Conservation (phyloP, 495 filamentous ascomycete species). For the Penicillium bovifimosum region DNA sequence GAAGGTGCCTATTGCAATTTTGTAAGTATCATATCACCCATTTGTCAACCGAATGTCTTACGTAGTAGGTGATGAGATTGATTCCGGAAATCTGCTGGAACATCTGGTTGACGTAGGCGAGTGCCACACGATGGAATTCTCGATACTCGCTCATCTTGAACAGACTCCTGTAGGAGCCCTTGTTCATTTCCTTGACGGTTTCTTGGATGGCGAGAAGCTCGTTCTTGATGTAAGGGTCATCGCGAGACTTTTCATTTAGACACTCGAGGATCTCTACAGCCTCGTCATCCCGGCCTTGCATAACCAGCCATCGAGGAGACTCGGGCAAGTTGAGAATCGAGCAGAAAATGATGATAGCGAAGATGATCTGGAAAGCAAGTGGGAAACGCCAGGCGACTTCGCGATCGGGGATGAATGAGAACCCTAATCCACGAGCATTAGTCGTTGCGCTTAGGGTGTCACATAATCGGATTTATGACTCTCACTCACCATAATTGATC, state of each 20-base stretch:
- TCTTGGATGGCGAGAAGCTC: conserved; percentile 54
- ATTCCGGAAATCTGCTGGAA: conserved; percentile 60
- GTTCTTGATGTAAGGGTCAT: conserved; percentile 50
- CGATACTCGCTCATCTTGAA: conserved; percentile 46
- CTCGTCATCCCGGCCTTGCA: conserved; percentile 58
- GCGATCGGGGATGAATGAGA: conserved; percentile 52
- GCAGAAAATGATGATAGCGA: conserved; percentile 52
- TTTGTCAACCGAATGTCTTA: conserved; percentile 26
- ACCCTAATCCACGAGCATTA: conserved; percentile 18
- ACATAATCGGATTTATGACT: neutral
- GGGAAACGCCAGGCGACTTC: conserved; percentile 67
- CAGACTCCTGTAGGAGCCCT: conserved; percentile 53
- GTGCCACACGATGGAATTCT: conserved; percentile 61
- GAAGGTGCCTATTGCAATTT: conserved; percentile 24
- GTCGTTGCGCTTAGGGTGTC: neutral
- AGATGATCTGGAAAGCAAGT: conserved; percentile 64
- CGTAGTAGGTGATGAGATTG: conserved; percentile 65
- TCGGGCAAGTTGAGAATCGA: conserved; percentile 60
- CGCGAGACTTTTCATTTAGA: conserved; percentile 30
- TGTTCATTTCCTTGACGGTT: conserved; percentile 58
- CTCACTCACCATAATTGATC: conserved; percentile 56
- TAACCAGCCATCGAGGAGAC: conserved; percentile 67
- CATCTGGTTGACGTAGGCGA: conserved; percentile 54
- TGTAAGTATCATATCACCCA: conserved; percentile 30
- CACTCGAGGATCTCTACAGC: conserved; percentile 57